Evolutionary conservation across 2,329 filamentous ascomycete genomes (phyloP), one percentile per base, ranked within the genome.

Genomic region (Fusarium nanum): DNA sequence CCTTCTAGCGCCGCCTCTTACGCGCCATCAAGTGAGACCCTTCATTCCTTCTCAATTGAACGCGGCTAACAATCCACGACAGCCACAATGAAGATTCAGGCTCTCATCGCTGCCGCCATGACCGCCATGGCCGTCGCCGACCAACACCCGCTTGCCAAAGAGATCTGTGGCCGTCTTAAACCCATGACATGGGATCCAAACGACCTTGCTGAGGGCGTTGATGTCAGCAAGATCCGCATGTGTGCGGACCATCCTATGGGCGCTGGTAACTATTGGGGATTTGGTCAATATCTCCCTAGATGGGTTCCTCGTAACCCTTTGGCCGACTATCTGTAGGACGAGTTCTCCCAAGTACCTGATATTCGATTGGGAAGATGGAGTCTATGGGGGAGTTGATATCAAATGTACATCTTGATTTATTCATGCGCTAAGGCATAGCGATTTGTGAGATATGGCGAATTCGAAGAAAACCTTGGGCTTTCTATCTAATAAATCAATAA

Each of bases 121-220:
- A 18, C 59, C 23, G 4, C 30, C 4, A 23, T 52, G 20, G 65
- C 46, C 18, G 14, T 64, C 14, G 64, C 64, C 4, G 64, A 68
- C 3, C 41, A 52, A 11, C 55, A 53, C 12, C 68, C 68, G 2
- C 28, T 44, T 2, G 59, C 60, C 20, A 50, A 58, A 22, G 50
- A 68, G 27, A 52, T 48, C 4, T 71, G 68, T 20, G 68, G 68
- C 2, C 68, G 64, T 14, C 64, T 71, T 34, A 47, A 59, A 12
- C 41, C 52, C 7, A 71, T 68, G 68, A 59, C 48, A 13, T 71
- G 67, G 68, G 68, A 71, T 3, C 67, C 68, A 1, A 42, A 57
- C 0, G 44, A 68, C 6, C 45, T 71, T 10, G 45, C 68, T 4
- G 52, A 67, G 9, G 64, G 45, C 7, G 48, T 53, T n/a, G 14